Conservation (phyloP, 208 protist species). For the Dictyostelium gargantuum region DNA sequence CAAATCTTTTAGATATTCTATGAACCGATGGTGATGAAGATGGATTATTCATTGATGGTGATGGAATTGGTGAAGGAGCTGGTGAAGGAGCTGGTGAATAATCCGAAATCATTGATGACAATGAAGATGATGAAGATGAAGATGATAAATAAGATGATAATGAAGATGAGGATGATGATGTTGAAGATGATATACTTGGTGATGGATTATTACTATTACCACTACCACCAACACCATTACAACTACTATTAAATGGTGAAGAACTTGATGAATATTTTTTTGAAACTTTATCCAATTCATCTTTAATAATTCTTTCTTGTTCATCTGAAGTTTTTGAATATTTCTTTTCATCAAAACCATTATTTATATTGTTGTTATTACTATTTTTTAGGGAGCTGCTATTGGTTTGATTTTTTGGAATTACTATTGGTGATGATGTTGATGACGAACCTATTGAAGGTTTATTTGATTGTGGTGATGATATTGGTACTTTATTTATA, state of each 20-base stretch:
- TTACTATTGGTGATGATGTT: not conserved
- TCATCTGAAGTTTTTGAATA: constrained; percentile 54
- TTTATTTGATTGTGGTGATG: not conserved
- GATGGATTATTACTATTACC: not conserved
- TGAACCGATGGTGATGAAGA: constrained; percentile 8
- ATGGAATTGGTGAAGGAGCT: not conserved
- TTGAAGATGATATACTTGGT: not conserved
- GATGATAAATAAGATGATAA: not conserved
- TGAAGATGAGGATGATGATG: not conserved
- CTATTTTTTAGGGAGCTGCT: not conserved
- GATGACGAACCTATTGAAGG: no score
- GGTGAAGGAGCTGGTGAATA: not conserved
- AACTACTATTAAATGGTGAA: not conserved
- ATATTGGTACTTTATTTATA: not conserved
- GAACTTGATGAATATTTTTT: not conserved
- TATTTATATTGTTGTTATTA: not conserved
- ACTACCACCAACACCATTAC: no score
- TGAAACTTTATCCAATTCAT: constrained; percentile 38
- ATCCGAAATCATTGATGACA: not conserved
- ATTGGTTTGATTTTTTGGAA: not conserved
- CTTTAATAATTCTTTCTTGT: constrained; percentile 51
- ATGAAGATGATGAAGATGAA: not conserved
- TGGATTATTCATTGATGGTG: not conserved
- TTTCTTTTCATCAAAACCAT: not conserved
- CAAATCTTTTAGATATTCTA: constrained; percentile 58